Evolutionary conservation across 305 asterid genomes (phyloP), one percentile per base, ranked within the genome.

Genomic region (Fraxinus dipetala): DNA sequence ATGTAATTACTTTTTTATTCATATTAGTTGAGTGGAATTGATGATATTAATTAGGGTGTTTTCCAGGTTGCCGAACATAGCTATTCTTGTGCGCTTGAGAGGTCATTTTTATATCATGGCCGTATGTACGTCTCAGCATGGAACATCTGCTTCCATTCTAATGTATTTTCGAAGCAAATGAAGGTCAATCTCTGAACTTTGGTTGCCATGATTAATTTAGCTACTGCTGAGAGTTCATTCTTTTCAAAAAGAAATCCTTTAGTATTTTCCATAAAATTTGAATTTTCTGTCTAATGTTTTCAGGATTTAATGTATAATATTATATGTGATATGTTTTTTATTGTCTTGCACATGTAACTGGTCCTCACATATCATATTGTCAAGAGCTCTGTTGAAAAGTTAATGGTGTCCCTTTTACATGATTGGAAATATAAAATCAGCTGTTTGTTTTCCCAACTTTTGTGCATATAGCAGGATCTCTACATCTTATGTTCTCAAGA

Each of bases 11-110:
- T 63, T 80, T 79, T 67, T 75, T 18, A 51, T 72, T 24, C 10
- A 77, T 48, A 76, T 31, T 80, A 63, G 81, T 69, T 56, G 40
- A 74, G 36, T 81, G 54, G 22, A 63, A 18, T 82, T 77, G 63
- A 77, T 86, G 73, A 83, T 59, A 20, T 28, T 67, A 83, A 38
- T 82, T 72, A 14, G 77, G 51, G 80, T 40, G 77, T 85, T 54
- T 81, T 87, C 84, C 94, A 95, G 99, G 94, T 91, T 87, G 92
- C 89, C 77, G 92, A 90, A 86, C 95, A 94, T 87, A 96, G 95
- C 90, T 96, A 93, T 89, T 93, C 99, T 75, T 96, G 99, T 82
- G 98, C 99, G 56, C 94, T 96, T 0, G 98, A 96, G 91, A 90
- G 98, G 88, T 94, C 98, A 79, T 92, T 96, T 84, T 89, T 96